Evolutionary conservation across 164 flowering plant genomes (phyloP).

Genomic region (Macadamia integrifolia): DNA sequence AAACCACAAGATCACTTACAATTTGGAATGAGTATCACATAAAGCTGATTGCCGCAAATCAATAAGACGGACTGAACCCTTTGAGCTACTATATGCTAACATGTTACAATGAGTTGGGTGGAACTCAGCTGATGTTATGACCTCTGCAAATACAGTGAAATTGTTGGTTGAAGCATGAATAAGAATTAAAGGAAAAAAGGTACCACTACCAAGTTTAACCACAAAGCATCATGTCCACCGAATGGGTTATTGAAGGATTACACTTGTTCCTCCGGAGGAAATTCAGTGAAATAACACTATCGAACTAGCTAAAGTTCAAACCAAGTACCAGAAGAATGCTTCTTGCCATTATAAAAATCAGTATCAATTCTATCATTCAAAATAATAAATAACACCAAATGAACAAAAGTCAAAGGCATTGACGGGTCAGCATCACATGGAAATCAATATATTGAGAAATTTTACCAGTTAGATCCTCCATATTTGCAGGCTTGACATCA

Average conservation of each 20-base stretch:
- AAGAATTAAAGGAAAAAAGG: not conserved
- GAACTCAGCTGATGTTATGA: not conserved
- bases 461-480: not conserved
- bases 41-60: slow-evolving; percentile 1
- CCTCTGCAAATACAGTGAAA: not conserved
- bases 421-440: too few relatives aligned
- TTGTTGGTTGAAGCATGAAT: not conserved
- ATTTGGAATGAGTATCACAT: not conserved
- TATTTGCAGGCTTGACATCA: slow-evolving; percentile 1
- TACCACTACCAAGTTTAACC: not conserved
- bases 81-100: slow-evolving; percentile 1
- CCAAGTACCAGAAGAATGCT: not conserved
- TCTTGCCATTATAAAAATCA: not conserved
- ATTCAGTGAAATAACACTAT: not conserved
- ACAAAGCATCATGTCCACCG: not conserved
- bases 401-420: not conserved
- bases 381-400: not conserved
- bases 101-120: not conserved
- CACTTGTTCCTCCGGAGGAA: not conserved
- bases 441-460: not conserved
- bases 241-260: too few relatives aligned
- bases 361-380: not conserved
- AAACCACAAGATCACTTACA: not conserved
- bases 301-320: not conserved
- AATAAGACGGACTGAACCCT: not conserved